Evolutionary conservation across 805 yeast species (phyloP).

Genomic region (Naumovozyma dairenensis): DNA sequence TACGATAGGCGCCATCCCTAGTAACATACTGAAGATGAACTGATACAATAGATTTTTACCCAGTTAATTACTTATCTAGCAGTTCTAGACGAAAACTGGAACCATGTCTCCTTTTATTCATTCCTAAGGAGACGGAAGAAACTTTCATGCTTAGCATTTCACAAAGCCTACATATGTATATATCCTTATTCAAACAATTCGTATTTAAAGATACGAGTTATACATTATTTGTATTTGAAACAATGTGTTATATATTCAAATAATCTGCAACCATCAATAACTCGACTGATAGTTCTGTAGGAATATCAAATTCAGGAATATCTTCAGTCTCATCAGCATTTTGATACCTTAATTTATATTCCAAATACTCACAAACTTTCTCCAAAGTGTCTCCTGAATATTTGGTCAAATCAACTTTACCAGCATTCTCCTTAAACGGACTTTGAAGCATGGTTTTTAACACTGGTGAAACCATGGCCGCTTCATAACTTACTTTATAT

Average conservation of each 20-base stretch:
- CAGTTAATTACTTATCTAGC: no score
- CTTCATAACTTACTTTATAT: conserved; percentile 55
- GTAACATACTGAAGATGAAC: no score
- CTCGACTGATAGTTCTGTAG: conserved; percentile 90
- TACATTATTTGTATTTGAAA: no score
- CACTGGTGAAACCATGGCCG: conserved; percentile 66
- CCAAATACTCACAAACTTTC: conserved; percentile 76
- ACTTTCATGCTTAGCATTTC: no score
- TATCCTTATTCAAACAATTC: no score
- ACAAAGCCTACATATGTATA: no score
- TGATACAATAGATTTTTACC: no score
- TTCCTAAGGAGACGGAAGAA: no score
- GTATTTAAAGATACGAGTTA: no score
- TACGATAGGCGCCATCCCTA: no score
- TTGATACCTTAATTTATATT: conserved; percentile 62
- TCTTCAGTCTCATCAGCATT: conserved; percentile 37
- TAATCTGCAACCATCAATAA: conserved; percentile 88
- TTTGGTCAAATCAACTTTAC: conserved; percentile 44
- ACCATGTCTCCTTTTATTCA: no score
- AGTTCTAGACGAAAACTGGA: no score
- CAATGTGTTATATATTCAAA: conserved; percentile 20
- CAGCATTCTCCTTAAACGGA: conserved; percentile 51
- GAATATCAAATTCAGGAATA: conserved; percentile 80
- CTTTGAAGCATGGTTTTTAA: conserved; percentile 47
- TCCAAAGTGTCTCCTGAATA: conserved; percentile 63